Conservation (phyloP, 192 early-diverging fungal genomes). For the Entophlyctis luteolus region DNA sequence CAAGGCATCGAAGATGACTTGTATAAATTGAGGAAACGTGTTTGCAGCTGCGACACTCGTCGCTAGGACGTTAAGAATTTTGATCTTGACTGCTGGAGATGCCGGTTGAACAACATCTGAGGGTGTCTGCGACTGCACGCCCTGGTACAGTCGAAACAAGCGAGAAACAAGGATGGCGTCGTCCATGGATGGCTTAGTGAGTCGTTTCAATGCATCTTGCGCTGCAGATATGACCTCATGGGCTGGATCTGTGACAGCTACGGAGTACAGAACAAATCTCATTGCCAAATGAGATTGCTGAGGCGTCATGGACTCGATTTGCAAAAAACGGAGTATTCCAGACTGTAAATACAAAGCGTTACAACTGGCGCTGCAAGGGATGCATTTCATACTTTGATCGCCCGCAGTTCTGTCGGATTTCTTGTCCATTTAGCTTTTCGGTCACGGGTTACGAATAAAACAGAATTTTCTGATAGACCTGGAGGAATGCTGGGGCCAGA, state of each 20-base stretch:
- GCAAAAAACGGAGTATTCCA: constrained; percentile 33
- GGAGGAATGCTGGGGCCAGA: constrained; percentile 36
- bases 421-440: constrained; percentile 69
- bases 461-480: constrained; percentile 53
- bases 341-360: not conserved
- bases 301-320: constrained; percentile 26
- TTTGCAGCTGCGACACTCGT: constrained; percentile 68
- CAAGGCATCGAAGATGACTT: constrained; percentile 75
- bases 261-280: constrained; percentile 58
- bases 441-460: constrained; percentile 65
- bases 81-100: constrained; percentile 55
- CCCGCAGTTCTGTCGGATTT: constrained; percentile 20
- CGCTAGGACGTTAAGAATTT: constrained; percentile 57
- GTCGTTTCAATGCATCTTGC: constrained; percentile 75
- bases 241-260: constrained; percentile 65
- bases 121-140: constrained; percentile 6
- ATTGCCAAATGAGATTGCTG: constrained; percentile 46
- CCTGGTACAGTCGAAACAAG: constrained; percentile 63
- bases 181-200: constrained; percentile 69
- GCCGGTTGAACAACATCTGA: constrained; percentile 33
- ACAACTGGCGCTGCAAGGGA: not conserved
- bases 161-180: constrained; percentile 46
- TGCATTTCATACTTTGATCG: constrained; percentile 29
- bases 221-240: constrained; percentile 65
- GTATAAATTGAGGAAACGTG: constrained; percentile 63